Evolutionary conservation across 1,284 basidiomycete species (phyloP).

Genomic region (Irpex lacteus): DNA sequence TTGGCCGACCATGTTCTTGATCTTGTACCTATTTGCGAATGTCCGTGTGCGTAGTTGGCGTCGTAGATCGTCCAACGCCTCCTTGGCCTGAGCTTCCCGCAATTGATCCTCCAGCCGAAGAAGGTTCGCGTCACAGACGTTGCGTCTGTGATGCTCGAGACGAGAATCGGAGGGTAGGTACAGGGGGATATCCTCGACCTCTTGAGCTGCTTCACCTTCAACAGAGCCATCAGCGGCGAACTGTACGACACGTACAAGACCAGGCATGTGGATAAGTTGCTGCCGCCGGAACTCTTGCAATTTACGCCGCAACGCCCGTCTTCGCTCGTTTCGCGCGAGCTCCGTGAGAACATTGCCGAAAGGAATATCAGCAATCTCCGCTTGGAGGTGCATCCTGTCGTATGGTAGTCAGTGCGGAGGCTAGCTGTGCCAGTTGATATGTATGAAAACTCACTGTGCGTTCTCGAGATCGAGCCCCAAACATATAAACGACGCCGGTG

Average conservation of each 20-base stretch:
- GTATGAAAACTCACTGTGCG: constrained; percentile 12
- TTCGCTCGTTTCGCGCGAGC: constrained; percentile 3
- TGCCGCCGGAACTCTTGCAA: constrained; percentile 7
- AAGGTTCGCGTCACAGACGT: constrained; percentile 6
- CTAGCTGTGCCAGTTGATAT: not conserved
- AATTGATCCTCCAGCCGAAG: constrained; percentile 24
- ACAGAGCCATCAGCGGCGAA: not conserved
- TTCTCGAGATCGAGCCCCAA: constrained; percentile 16
- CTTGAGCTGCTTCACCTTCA: not conserved
- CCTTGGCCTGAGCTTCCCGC: constrained; percentile 26
- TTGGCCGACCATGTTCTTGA: constrained; percentile 25
- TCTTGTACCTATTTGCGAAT: constrained; percentile 27
- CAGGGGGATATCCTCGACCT: constrained; percentile 8
- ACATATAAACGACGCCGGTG: constrained; percentile 6
- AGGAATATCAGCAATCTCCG: not conserved
- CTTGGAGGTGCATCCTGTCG: not conserved
- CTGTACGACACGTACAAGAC: not conserved
- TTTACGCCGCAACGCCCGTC: constrained; percentile 3
- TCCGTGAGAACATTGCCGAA: not conserved
- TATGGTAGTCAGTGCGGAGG: not conserved
- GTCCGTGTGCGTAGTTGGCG: constrained; percentile 25
- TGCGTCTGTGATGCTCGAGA: not conserved
- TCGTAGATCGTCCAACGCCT: constrained; percentile 25
- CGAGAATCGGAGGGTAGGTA: constrained; percentile 10
- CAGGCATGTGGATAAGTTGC: constrained; percentile 15